Conservation (phyloP, 2,329 filamentous ascomycete species). For the Paecilomyces fulvus region DNA sequence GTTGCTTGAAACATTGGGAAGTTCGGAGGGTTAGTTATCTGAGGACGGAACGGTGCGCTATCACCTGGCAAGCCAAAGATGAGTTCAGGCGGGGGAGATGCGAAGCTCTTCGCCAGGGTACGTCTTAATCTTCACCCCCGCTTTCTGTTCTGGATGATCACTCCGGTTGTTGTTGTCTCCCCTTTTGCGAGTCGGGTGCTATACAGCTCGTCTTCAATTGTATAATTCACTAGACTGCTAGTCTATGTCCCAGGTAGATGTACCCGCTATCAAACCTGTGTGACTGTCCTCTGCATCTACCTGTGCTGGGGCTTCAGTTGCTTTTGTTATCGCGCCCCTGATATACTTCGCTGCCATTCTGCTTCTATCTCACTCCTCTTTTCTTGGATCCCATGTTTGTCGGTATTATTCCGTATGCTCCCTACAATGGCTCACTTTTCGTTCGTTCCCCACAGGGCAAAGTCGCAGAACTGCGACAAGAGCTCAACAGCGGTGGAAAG, state of each 20-base stretch:
- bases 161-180: neutral
- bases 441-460: constrained; percentile 67
- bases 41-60: neutral
- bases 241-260: neutral
- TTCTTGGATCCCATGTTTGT: constrained; percentile 18
- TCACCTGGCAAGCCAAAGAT: constrained; percentile 33
- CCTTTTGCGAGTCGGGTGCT: constrained; percentile 7
- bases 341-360: constrained; percentile 2
- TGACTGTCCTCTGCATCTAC: constrained; percentile 5
- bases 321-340: neutral
- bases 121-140: constrained; percentile 30
- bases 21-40: constrained; percentile 7
- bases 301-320: neutral
- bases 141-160: constrained; percentile 8
- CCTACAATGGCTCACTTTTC: constrained; percentile 22
- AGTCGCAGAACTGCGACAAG: constrained; percentile 89
- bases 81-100: constrained; percentile 75
- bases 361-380: neutral
- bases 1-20: neutral
- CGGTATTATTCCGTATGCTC: constrained; percentile 18
- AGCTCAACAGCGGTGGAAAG: constrained; percentile 87
- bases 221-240: neutral
- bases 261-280: constrained; percentile 6
- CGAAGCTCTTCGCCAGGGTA: constrained; percentile 98
- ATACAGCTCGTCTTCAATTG: constrained; percentile 16